Percentiles rank a stretch among this genome's conserved stretches.
Conservation (phyloP, 202 grass and related monocot genomes). For the Setaria italica region DNA sequence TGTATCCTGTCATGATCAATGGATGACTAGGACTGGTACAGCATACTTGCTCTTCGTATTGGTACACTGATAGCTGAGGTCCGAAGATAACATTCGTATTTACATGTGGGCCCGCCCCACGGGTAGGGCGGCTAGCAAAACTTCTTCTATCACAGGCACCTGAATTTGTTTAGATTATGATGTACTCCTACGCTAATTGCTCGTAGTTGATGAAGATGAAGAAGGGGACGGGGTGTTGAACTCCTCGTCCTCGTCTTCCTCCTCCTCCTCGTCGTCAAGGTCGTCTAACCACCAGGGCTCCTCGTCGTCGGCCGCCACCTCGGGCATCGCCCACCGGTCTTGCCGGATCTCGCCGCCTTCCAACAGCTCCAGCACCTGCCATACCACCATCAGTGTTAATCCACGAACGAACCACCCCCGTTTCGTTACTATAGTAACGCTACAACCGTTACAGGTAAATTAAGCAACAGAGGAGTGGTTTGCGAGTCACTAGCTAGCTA, state of each 20-base stretch:
- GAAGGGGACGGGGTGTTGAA: slow-evolving; percentile 55
- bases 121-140: slow-evolving; percentile 18
- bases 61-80: neutral
- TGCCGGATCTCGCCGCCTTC: slow-evolving; percentile 70
- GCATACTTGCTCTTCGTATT: neutral
- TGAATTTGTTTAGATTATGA: neutral
- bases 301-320: slow-evolving; percentile 49
- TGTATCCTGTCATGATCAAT: slow-evolving; percentile 7
- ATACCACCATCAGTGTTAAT: slow-evolving; percentile 13
- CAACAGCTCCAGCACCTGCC: slow-evolving; percentile 88
- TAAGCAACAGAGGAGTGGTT: slow-evolving; percentile 10
- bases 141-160: neutral
- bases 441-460: slow-evolving; percentile 18
- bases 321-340: slow-evolving; percentile 82
- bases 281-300: slow-evolving; percentile 75
- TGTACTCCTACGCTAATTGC: slow-evolving; percentile 22
- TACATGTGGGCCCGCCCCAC: slow-evolving; percentile 22
- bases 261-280: slow-evolving; percentile 55
- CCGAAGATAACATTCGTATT: slow-evolving; percentile 25
- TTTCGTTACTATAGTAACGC: neutral
- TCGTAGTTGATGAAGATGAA: slow-evolving; percentile 58
- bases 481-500: neutral
- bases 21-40: neutral
- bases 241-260: slow-evolving; percentile 10
- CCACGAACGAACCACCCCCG: neutral